These are phyloP conservation scores for Solanum sejunctum DNA, from an alignment of 257 asterid species.

Conservation along the genomic window DNA sequence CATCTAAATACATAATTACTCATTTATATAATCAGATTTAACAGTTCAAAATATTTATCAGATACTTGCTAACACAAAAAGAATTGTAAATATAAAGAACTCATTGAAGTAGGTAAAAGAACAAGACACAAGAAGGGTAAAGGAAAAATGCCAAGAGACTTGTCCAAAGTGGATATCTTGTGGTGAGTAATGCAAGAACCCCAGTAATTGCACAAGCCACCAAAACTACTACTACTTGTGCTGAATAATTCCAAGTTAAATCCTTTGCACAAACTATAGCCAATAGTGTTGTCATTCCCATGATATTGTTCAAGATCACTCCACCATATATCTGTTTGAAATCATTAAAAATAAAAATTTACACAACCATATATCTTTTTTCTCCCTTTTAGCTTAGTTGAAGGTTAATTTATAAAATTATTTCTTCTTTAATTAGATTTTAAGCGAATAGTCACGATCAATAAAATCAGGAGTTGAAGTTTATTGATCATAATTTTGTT, in stretches of 20 bases:
- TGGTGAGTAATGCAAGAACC: background rate
- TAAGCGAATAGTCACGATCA: background rate
- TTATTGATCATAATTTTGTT: background rate
- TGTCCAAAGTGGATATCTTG: constrained; percentile 44
- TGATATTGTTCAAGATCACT: constrained; percentile 52
- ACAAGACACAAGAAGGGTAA: constrained; percentile 33
- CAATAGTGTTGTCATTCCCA: constrained; percentile 35
- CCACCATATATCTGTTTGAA: constrained; percentile 35
- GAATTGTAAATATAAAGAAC: background rate
- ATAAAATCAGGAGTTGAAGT: background rate
- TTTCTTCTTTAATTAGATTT: background rate
- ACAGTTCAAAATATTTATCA: background rate
- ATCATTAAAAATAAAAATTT: background rate
- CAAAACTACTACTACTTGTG: constrained; percentile 19
- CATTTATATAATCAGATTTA: background rate
- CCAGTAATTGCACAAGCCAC: too few species aligned
- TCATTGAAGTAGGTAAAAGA: constrained; percentile 30
- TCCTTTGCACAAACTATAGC: constrained; percentile 45
- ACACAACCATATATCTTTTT: background rate
- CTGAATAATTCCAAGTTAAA: constrained; percentile 49
- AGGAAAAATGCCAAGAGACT: constrained; percentile 36
- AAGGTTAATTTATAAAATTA: background rate
- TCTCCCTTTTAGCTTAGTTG: background rate
- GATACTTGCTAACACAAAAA: background rate
- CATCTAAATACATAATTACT: background rate